These are phyloP conservation scores for Komagataea norvegica DNA, from an alignment of 1,139 yeast species.

Conservation along the genomic window DNA sequence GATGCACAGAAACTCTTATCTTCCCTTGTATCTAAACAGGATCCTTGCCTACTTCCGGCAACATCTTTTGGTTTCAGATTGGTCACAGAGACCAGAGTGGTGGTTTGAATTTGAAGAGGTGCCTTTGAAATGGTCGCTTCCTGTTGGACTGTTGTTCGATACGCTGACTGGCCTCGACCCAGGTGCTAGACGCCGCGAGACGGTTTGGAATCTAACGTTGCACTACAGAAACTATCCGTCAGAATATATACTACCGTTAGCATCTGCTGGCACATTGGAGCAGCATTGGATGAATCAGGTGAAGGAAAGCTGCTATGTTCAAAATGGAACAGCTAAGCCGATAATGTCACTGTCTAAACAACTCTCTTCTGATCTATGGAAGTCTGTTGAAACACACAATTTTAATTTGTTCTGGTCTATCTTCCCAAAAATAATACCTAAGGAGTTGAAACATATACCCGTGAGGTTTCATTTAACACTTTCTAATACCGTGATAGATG, in stretches of 20 bases:
- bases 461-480: constrained; percentile 53
- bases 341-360: constrained; percentile 68
- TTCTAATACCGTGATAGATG: constrained; percentile 35
- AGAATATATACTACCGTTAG: constrained; percentile 47
- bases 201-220: constrained; percentile 50
- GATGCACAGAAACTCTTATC: constrained; percentile 47
- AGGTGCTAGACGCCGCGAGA: constrained; percentile 12
- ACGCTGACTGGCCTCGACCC: constrained; percentile 38
- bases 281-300: constrained; percentile 67
- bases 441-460: constrained; percentile 46
- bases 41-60: constrained; percentile 43
- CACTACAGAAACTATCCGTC: constrained; percentile 45
- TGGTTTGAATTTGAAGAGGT: constrained; percentile 69
- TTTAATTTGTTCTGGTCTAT: constrained; percentile 33
- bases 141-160: constrained; percentile 70
- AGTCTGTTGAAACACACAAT: constrained; percentile 38
- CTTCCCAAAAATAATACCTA: constrained; percentile 34
- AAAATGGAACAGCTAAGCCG: constrained; percentile 68
- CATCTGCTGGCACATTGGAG: constrained; percentile 33
- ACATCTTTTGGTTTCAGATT: constrained; percentile 32
- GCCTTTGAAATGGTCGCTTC: constrained; percentile 75
- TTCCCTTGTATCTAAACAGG: constrained; percentile 44
- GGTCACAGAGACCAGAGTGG: constrained; percentile 36
- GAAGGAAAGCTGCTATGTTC: constrained; percentile 72
- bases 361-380: constrained; percentile 55